Conservation (phyloP, 148 eudicot genomes). For the Amaranthus cruentus region DNA sequence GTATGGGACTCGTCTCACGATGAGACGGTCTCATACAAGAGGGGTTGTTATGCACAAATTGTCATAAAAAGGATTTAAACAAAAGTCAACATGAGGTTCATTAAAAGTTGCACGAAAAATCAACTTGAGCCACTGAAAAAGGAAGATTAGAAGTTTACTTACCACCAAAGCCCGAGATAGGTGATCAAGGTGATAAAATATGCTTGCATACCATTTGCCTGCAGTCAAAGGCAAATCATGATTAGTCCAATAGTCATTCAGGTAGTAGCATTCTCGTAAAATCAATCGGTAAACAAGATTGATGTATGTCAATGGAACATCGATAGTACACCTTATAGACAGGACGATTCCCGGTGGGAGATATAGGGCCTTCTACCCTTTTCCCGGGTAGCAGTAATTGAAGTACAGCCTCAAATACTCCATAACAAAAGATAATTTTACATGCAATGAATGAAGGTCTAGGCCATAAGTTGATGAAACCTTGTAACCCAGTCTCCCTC, state of each 20-base stretch:
- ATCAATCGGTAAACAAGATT: background rate
- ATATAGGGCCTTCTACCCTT: constrained; percentile 87
- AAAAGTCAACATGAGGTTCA: background rate
- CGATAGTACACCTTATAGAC: constrained; percentile 66
- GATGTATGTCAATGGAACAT: background rate
- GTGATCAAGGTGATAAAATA: constrained; percentile 74
- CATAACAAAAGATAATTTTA: constrained; percentile 82
- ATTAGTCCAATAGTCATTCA: background rate
- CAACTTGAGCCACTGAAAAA: background rate
- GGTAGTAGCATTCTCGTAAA: background rate
- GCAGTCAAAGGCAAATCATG: constrained; percentile 21
- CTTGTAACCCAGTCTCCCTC: constrained; percentile 56
- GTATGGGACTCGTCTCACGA: too few relatives aligned
- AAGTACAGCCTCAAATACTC: constrained; percentile 85
- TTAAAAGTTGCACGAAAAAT: background rate
- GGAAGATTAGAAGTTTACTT: constrained; percentile 21
- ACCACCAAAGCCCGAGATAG: constrained; percentile 93
- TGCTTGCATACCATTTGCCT: constrained; percentile 91
- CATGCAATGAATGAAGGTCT: constrained; percentile 70
- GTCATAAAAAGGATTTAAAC: background rate
- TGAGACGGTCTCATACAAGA: too few relatives aligned
- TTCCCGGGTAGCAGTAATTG: constrained; percentile 84
- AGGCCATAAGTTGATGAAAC: constrained; percentile 76
- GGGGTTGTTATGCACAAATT: background rate
- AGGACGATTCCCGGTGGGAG: constrained; percentile 85